Evolutionary conservation across 441 rosid species (phyloP), one percentile per base, ranked within the genome.

Genomic region (Raphanus hybrid): DNA sequence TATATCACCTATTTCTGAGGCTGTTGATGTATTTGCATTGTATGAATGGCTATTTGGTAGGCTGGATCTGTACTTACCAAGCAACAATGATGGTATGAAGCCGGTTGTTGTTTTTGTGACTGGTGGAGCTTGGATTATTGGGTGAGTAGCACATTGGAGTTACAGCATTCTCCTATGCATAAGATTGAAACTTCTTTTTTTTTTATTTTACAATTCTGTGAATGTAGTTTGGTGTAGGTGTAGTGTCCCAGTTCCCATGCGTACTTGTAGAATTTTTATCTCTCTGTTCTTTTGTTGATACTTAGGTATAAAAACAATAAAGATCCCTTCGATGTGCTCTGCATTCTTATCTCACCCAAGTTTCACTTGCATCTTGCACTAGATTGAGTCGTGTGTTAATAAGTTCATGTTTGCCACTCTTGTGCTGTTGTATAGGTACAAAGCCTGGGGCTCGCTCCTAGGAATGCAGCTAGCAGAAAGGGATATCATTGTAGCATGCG

Each of bases 81-180:
- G 73, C 70, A 82, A 81, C 70, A 76, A 8, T 14, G 85, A 88
- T 73, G 91, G 86, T 27, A 81, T 74, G 72, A 93, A 92, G 87
- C 99, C 99, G 39, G 99, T 92, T 67, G 97, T 96, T 69, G 91
- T 87, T 74, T 93, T 96, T 81, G 97, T 96, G 72, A 96, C 99
- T 3, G 99, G 99, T 78, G 99, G 99, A 78, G 99, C 98, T 43
- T 95, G 98, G 98, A 93, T 93, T 55, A 93, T 95, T 64, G 97
- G 99, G 99, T 93, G 75, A 85, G 95, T 82, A 57, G 57, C 8
- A 45, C 54, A 11, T 12, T 12, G 16, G 2, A n/a, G 15, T 48
- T 73, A n/a, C n/a, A n/a, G n/a, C n/a, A n/a, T n/a, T n/a, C n/a
- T n/a, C n/a, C n/a, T n/a, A n/a, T n/a, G n/a, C n/a, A n/a, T n/a